Base-by-base conservation (phyloP, 169 alveolate genomes). In the Plasmodium relictum region DNA sequence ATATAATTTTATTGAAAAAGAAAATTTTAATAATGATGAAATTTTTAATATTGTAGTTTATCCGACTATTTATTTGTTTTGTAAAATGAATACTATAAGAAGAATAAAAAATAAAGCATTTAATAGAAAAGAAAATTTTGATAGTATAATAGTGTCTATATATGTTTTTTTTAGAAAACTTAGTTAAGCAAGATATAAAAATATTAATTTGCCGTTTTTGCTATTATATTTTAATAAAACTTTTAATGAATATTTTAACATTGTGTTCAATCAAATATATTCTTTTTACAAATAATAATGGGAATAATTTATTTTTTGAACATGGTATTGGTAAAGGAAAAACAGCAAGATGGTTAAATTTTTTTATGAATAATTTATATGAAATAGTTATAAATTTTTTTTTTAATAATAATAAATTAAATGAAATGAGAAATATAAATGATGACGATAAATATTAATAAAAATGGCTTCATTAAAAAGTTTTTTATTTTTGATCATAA, bases 121-220 rank as follows among this genome's bases (percentile, higher is more conserved):
- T n/a, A 22, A 65, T 63, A 12, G 41, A 8, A 52, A 31, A 65
- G 16, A 65, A 18, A 66, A 61, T 31, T 44, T 42, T 31, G 68
- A 66, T 26, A 52, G 61, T 31, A 18, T 24, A 48, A 50, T 8
- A 31, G 42, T 45, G 50, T n/a, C 4, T 65, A 73, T 50, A 50
- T 50, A 50, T 50, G n/a, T 50, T 66, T 18, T 59, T 80, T 80
- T 61, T 80, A 31, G 45, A 80, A 16, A 80, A 80, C 39, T 9
- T 80, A 56, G 54, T 65, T 70, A 80, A 80, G 22, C 90, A 80
- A 31, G 90, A 80, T 44, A 66, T 80, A 66, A 80, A 80, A 80
- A 80, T 80, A 71, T 80, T 8, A 80, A 80, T 26, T n/a, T 66
- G 9, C 18, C 66, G 26, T 80, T 80, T 66, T 37, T 80, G 14